Evolutionary conservation across 495 filamentous ascomycete genomes (phyloP).

Genomic region (Achaetomiella virescens): DNA sequence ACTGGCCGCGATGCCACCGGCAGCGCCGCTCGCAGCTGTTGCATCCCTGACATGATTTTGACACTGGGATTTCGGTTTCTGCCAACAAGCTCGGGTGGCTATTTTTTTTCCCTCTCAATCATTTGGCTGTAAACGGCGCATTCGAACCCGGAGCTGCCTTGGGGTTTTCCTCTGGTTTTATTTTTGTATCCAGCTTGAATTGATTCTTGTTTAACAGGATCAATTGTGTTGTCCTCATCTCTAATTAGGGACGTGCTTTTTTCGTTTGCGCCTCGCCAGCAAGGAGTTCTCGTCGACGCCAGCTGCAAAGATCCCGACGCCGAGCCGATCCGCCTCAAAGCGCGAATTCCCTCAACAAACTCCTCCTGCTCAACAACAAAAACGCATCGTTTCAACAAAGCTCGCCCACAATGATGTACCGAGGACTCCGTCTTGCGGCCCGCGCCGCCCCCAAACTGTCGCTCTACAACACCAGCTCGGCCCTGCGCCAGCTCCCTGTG

Average conservation of each 20-base stretch:
- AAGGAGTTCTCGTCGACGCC: not conserved
- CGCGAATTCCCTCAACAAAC: slow-evolving; percentile 12
- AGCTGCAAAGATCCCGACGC: slow-evolving; percentile 11
- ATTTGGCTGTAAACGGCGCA: slow-evolving; percentile 5
- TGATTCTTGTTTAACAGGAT: not conserved
- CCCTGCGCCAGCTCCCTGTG: slow-evolving; percentile 39
- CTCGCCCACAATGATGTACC: slow-evolving; percentile 40
- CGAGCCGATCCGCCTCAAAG: slow-evolving; percentile 2
- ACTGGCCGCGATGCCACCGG: slow-evolving; percentile 5
- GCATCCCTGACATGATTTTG: slow-evolving; percentile 8
- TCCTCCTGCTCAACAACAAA: not conserved
- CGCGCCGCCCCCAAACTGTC: slow-evolving; percentile 36
- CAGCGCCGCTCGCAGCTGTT: slow-evolving; percentile 15
- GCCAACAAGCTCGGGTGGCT: slow-evolving; percentile 7
- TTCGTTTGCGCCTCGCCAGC: slow-evolving; percentile 3
- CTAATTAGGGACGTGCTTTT: not conserved
- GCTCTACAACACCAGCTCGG: slow-evolving; percentile 25
- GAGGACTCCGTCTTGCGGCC: slow-evolving; percentile 43
- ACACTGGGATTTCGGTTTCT: slow-evolving; percentile 7
- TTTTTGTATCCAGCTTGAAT: not conserved
- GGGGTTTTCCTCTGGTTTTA: not conserved
- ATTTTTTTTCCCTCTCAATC: slow-evolving; percentile 12
- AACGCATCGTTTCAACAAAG: not conserved
- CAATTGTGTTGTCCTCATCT: not conserved
- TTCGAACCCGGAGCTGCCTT: not conserved